Percentiles rank a stretch among this genome's conserved stretches.
phyloP scores from a whole-genome alignment of 2,329 filamentous ascomycete species.

The Aureobasidium subglaciale region DNA sequence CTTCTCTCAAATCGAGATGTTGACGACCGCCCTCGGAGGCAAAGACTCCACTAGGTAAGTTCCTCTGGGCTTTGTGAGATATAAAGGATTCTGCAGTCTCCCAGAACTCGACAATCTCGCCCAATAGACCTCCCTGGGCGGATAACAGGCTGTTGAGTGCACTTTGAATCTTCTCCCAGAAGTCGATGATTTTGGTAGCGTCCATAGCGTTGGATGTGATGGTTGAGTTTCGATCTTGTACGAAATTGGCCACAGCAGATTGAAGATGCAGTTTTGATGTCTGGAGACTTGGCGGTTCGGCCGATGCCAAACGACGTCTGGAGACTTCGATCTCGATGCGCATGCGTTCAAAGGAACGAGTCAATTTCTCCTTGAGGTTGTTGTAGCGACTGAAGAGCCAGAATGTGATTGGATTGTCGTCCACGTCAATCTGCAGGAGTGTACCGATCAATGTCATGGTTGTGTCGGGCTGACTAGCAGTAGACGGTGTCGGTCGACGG shows the following conservation, averaged over 20 bases:
- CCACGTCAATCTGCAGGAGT: slow-evolving; percentile 85
- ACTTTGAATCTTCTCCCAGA: slow-evolving; percentile 82
- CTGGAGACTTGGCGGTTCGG: slow-evolving; percentile 62
- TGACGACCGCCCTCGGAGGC: slow-evolving; percentile 63
- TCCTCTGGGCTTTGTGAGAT: slow-evolving; percentile 72
- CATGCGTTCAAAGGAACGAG: slow-evolving; percentile 71
- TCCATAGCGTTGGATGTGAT: slow-evolving; percentile 55
- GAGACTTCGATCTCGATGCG: slow-evolving; percentile 89
- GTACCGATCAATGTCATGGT: slow-evolving; percentile 88
- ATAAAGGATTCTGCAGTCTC: slow-evolving; percentile 86
- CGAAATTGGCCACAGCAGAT: slow-evolving; percentile 55
- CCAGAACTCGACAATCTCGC: slow-evolving; percentile 91
- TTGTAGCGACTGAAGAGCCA: slow-evolving; percentile 90
- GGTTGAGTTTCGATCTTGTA: slow-evolving; percentile 22
- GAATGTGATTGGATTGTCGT: slow-evolving; percentile 93
- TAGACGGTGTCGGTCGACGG: slow-evolving; percentile 42
- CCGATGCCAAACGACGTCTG: slow-evolving; percentile 68
- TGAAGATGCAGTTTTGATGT: slow-evolving; percentile 69
- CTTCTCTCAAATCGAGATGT: slow-evolving; percentile 71
- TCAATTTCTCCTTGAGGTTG: slow-evolving; percentile 79
- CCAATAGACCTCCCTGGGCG: slow-evolving; percentile 66
- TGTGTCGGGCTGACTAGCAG: slow-evolving; percentile 59
- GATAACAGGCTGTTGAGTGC: slow-evolving; percentile 72
- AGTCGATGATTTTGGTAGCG: slow-evolving; percentile 69
- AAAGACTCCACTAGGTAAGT: slow-evolving; percentile 51